A percentile compares a stretch with the other conserved stretches of the same genome.
Conservation (phyloP, 2,329 filamentous ascomycete genomes). For the Xylaria sp. region DNA sequence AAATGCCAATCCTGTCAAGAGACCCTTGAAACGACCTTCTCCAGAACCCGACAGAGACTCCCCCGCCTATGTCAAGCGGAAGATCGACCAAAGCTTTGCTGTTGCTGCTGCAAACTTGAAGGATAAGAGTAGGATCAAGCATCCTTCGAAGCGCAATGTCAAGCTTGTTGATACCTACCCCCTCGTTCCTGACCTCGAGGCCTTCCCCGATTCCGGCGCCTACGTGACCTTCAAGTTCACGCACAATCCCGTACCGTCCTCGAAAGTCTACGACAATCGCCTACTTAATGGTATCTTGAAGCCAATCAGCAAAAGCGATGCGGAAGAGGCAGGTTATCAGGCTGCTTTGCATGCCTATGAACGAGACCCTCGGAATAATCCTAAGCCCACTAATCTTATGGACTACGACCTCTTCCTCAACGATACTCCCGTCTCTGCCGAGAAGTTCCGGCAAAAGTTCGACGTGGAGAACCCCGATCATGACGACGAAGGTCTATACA, state of each 20-base stretch:
- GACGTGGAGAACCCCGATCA: slow-evolving; percentile 59
- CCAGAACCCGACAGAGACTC: slow-evolving; percentile 63
- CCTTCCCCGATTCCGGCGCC: slow-evolving; percentile 70
- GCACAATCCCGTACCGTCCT: slow-evolving; percentile 62
- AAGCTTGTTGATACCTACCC: slow-evolving; percentile 63
- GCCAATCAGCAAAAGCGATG: slow-evolving; percentile 58
- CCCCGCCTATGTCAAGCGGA: slow-evolving; percentile 67
- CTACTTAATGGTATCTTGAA: slow-evolving; percentile 64
- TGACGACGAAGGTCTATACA: slow-evolving; percentile 58
- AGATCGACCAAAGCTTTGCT: slow-evolving; percentile 66
- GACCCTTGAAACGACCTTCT: slow-evolving; percentile 52
- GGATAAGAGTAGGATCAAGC: slow-evolving; percentile 56
- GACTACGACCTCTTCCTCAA: slow-evolving; percentile 70
- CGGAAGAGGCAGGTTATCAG: slow-evolving; percentile 56
- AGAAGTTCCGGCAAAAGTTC: slow-evolving; percentile 63
- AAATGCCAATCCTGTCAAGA: slow-evolving; percentile 49
- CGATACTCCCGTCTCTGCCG: slow-evolving; percentile 49
- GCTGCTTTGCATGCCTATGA: slow-evolving; percentile 56
- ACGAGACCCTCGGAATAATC: slow-evolving; percentile 58
- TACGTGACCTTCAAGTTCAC: slow-evolving; percentile 72
- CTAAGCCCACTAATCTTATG: slow-evolving; percentile 59
- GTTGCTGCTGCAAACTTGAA: slow-evolving; percentile 56
- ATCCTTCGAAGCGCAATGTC: slow-evolving; percentile 61
- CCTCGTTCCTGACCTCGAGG: slow-evolving; percentile 66
- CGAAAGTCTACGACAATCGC: slow-evolving; percentile 59